Base-by-base conservation (phyloP, 176 grass and related monocot genomes). In the Olyra latifolia region DNA sequence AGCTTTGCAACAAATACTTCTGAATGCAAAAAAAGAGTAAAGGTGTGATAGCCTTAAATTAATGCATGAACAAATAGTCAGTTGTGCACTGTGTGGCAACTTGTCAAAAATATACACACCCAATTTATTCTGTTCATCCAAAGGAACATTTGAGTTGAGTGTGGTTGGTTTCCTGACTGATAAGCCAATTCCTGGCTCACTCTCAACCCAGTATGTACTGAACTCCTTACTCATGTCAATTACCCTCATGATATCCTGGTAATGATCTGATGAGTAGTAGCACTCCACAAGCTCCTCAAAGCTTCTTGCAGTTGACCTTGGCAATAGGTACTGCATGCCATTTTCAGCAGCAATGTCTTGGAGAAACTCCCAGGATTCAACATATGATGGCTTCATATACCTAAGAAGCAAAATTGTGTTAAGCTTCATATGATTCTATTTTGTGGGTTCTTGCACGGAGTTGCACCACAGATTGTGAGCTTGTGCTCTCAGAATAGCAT, bases 301-400 rank as follows among this genome's bases (percentile, higher is more conserved):
- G 42, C 57, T 61, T 64, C 20, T 48, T 25, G 57, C 44, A 52
- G 32, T 46, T 61, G 70, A 62, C 28, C 28, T 63, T 72, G 25
- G 69, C 19, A 82, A 4, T 62, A 74, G 56, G 58, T 82, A 82
- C 1, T 82, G 80, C 57, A 29, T 73, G 30, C 80, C 58, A 72
- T 82, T 47, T 62, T 53, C 80, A 29, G 28, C 56, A 49, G 69
- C 69, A 8, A 82, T 82, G 47, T 82, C 80, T 74, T 82, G 69
- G 23, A 82, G 80, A 73, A 82, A 82, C 43, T 64, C 80, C 80
- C 69, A 82, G 54, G 80, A 82, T n/a, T 82, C 80, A 0, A 74
- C 44, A 53, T 74, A 29, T 6, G 56, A 48, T 28, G 69, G 80
- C n/a, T 82, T 82, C 80, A 65, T 82, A 59, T 64, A 82, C 10